Evolutionary conservation across 2,329 filamentous ascomycete genomes (phyloP).

Genomic region (Mariannaea elegans): DNA sequence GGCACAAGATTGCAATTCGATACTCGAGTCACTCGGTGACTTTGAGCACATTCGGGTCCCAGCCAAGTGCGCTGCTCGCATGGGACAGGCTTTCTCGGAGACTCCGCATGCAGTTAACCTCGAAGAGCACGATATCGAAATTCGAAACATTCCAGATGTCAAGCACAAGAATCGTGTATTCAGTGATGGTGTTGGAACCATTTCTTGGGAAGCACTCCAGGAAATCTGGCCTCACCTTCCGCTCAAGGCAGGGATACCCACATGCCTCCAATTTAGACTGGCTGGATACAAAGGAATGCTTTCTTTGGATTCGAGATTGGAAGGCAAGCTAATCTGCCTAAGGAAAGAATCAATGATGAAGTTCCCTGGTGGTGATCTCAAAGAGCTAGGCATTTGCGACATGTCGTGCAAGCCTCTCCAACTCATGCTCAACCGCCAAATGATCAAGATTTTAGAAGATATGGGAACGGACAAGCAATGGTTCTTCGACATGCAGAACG

Average conservation of each 20-base stretch:
- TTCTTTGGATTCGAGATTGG: slow-evolving; percentile 69
- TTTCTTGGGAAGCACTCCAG: slow-evolving; percentile 68
- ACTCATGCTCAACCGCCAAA: slow-evolving; percentile 78
- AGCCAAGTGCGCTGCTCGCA: slow-evolving; percentile 66
- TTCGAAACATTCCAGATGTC: slow-evolving; percentile 58
- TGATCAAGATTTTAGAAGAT: slow-evolving; percentile 89
- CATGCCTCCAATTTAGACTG: slow-evolving; percentile 78
- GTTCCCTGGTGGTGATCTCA: slow-evolving; percentile 65
- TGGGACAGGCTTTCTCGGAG: slow-evolving; percentile 77
- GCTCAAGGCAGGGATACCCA: slow-evolving; percentile 59
- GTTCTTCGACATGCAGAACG: slow-evolving; percentile 71
- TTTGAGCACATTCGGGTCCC: slow-evolving; percentile 62
- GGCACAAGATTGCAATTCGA: slow-evolving; percentile 49
- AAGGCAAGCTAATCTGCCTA: slow-evolving; percentile 67
- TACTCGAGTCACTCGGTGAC: slow-evolving; percentile 60
- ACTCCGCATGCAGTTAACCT: slow-evolving; percentile 71
- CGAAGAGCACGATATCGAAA: slow-evolving; percentile 45
- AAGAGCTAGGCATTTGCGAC: slow-evolving; percentile 76
- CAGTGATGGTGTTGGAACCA: slow-evolving; percentile 81
- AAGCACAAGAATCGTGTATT: slow-evolving; percentile 68
- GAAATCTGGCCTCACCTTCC: slow-evolving; percentile 68
- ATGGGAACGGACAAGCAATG: slow-evolving; percentile 66
- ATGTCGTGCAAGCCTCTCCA: slow-evolving; percentile 72
- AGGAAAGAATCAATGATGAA: slow-evolving; percentile 81
- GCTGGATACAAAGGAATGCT: slow-evolving; percentile 83